A percentile compares a stretch with the other conserved stretches of the same genome.
Conservation (phyloP, 345 rosid genomes). For the Iberis pinnata region DNA sequence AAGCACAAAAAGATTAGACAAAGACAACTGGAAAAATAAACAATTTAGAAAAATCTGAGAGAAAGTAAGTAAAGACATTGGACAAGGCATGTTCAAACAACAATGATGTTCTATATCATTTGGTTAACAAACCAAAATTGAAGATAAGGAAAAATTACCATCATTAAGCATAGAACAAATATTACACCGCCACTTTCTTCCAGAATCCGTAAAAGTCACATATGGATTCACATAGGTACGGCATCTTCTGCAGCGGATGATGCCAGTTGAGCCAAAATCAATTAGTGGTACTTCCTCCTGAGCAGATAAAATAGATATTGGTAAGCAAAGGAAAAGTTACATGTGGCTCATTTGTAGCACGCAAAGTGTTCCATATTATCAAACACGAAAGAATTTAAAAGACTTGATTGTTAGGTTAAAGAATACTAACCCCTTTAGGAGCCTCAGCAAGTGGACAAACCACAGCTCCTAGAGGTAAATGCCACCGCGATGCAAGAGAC, state of each 20-base stretch:
- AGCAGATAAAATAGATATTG: constrained; percentile 25
- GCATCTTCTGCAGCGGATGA: constrained; percentile 96
- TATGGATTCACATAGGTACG: constrained; percentile 96
- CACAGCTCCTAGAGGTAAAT: constrained; percentile 95
- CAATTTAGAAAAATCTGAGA: background rate
- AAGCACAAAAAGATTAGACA: no score
- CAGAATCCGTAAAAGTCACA: constrained; percentile 84
- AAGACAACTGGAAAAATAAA: background rate
- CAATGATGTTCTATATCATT: background rate
- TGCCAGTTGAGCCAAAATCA: constrained; percentile 79
- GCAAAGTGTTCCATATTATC: constrained; percentile 2
- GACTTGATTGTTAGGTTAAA: no score
- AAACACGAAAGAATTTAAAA: constrained; percentile 4
- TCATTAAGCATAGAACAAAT: constrained; percentile 87
- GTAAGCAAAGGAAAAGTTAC: constrained; percentile 1
- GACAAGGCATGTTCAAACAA: constrained; percentile 1
- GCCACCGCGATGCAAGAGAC: constrained; percentile 95
- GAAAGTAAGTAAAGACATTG: constrained; percentile 1
- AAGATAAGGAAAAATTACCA: constrained; percentile 40
- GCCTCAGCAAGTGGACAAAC: constrained; percentile 98
- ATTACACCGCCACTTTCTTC: constrained; percentile 99
- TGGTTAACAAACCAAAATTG: background rate
- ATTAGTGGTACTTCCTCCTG: constrained; percentile 93
- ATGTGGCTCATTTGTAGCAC: constrained; percentile 2
- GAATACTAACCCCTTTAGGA: constrained; percentile 80